A percentile compares a stretch with the other conserved stretches of the same genome.
Evolutionary conservation across 2,329 filamentous ascomycete species (phyloP).

Genomic region (Coniella lustricola): DNA sequence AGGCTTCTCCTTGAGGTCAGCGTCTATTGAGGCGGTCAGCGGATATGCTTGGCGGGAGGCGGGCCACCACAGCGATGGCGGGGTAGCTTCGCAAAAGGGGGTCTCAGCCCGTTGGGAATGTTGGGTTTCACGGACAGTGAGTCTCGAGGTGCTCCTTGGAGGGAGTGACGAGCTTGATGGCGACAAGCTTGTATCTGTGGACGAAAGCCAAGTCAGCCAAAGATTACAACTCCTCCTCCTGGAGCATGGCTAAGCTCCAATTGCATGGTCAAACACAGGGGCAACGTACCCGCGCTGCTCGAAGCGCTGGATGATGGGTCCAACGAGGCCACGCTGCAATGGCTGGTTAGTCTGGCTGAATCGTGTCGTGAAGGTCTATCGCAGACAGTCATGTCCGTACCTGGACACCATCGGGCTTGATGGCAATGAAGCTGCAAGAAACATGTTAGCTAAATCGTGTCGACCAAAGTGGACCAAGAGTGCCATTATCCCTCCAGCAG

Average conservation of each 20-base stretch:
- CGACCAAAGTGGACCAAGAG: not conserved
- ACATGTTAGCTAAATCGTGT: conserved; percentile 10
- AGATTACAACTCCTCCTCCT: conserved; percentile 3
- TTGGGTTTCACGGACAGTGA: conserved; percentile 59
- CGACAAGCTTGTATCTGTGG: conserved; percentile 88
- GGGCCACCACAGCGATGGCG: conserved; percentile 7
- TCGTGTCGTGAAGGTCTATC: conserved; percentile 2
- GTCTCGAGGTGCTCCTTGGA: conserved; percentile 93
- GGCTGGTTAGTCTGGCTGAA: conserved; percentile 18
- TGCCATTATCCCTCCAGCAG: too few species aligned
- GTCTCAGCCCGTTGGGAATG: not conserved
- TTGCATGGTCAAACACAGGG: not conserved
- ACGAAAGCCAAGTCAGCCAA: conserved; percentile 5
- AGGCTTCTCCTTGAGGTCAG: conserved; percentile 84
- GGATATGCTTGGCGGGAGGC: conserved; percentile 12
- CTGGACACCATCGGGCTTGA: conserved; percentile 99
- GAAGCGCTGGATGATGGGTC: conserved; percentile 96
- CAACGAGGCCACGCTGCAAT: conserved; percentile 84
- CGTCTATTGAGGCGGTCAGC: conserved; percentile 46
- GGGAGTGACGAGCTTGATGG: conserved; percentile 90
- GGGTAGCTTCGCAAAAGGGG: conserved; percentile 12
- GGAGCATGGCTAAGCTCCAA: conserved; percentile 1
- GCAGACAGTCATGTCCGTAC: conserved; percentile 42
- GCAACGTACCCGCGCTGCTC: conserved; percentile 78
- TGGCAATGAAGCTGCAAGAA: conserved; percentile 85